Base-by-base conservation (phyloP, 2,329 filamentous ascomycete genomes). In the Beauveria rudraprayagi region DNA sequence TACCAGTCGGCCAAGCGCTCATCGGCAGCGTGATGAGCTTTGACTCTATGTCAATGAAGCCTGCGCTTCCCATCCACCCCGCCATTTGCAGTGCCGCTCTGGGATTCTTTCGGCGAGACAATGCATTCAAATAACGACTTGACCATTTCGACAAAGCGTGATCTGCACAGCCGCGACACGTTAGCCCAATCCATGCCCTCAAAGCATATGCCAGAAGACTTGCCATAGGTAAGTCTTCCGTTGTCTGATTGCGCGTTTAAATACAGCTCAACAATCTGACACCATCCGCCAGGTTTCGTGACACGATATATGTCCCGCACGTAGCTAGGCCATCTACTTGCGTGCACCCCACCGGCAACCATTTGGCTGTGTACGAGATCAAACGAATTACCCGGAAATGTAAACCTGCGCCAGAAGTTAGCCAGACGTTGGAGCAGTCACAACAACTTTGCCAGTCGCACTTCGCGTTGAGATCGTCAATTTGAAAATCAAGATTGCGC, bases 251-350 rank as follows among this genome's bases (percentile, higher is more conserved):
- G 92, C 28, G 90, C 86, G 65, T 91, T 91, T 72, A 87, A 88
- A 69, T 95, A 91, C 67, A 92, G 83, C 70, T 96, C 92, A n/a
- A 90, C 83, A 81, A 96, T 87, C 70, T 96, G 91, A 62, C 89
- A 82, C 91, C 91, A 96, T 1, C 92, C 92, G 2, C 87, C 88
- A 6, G 86, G 87, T 56, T 84, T 87, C 64, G 92, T 76, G 10
- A 91, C 81, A 24, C 84, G 80, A 65, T 84, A 83, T 63, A 96
- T 89, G 67, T 96, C 92, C 66, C 80, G 78, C 65, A 96, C 73
- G 72, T 95, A 96, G 37, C 80, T 80, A 60, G 77, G 74, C 92
- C 92, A 97, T 71, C 91, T 82, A 64, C 80, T 76, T 61, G 79
- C 76, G 68, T 92, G 81, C 67, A 96, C 89, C 0, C 90, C 91